Percentiles rank a stretch among this genome's conserved stretches.
Evolutionary conservation across 140 eudicot genomes (phyloP).

Genomic region (Flaveria floridana): DNA sequence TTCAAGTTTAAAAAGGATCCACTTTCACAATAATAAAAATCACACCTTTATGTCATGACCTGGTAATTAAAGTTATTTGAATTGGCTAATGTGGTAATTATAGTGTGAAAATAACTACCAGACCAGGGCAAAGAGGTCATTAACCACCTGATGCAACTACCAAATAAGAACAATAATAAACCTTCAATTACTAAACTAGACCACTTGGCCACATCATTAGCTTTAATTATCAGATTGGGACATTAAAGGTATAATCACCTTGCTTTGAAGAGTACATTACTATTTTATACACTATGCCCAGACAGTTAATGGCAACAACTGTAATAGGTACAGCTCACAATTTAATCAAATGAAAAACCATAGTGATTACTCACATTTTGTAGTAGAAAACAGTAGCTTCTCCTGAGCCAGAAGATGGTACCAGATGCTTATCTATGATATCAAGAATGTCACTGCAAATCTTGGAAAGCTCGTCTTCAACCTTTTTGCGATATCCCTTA

Average conservation of each 20-base stretch:
- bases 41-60: neutral
- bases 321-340: neutral
- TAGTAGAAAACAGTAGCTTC: constrained; percentile 86
- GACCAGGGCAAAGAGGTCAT: neutral
- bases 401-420: constrained; percentile 69
- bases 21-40: neutral
- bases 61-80: neutral
- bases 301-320: neutral
- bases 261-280: neutral
- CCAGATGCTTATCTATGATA: constrained; percentile 70
- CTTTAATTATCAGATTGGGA: neutral
- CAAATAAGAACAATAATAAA: neutral
- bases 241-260: neutral
- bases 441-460: constrained; percentile 72
- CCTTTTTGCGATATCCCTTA: constrained; percentile 75
- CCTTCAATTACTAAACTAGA: neutral
- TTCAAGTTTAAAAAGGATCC: neutral
- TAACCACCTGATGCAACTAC: neutral
- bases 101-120: neutral
- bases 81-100: neutral
- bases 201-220: neutral
- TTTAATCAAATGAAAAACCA: neutral
- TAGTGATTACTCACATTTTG: constrained; percentile 62
- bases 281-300: neutral
- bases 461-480: constrained; percentile 78